Conservation (phyloP, 2,329 filamentous ascomycete genomes). For the Claviceps arundinis region DNA sequence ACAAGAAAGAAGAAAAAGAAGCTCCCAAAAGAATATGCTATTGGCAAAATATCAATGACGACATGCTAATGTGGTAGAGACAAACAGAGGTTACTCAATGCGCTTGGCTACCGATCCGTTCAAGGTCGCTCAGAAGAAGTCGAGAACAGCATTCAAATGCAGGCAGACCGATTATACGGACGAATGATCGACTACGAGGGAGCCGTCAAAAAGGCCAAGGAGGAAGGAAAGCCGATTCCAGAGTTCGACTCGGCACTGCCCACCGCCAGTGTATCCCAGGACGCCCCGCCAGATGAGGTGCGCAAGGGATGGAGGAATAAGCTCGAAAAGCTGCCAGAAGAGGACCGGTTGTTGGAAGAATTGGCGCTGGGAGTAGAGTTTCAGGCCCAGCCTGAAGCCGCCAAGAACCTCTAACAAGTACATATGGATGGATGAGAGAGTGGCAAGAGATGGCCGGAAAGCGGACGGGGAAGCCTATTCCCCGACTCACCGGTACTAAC, state of each 20-base stretch:
- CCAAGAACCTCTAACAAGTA: constrained; percentile 34
- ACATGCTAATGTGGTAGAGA: neutral
- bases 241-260: constrained; percentile 45
- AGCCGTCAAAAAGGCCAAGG: constrained; percentile 55
- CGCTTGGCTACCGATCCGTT: constrained; percentile 70
- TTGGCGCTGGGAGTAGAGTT: constrained; percentile 50
- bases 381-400: constrained; percentile 46
- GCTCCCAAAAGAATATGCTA: neutral
- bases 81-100: constrained; percentile 63
- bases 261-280: constrained; percentile 11
- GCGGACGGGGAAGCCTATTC: constrained; percentile 17
- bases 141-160: constrained; percentile 88
- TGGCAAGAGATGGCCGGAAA: constrained; percentile 35
- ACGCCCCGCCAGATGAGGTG: constrained; percentile 29
- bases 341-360: constrained; percentile 49
- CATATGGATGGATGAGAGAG: constrained; percentile 42
- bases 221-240: constrained; percentile 44
- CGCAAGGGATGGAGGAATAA: constrained; percentile 39
- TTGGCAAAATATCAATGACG: too few relatives aligned
- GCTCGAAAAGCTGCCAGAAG: constrained; percentile 42
- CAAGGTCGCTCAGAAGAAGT: constrained; percentile 50
- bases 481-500: constrained; percentile 16
- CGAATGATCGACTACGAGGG: constrained; percentile 74
- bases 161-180: constrained; percentile 82
- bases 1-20: neutral